Evolutionary conservation across 2,329 filamentous ascomycete genomes (phyloP), one percentile per base, ranked within the genome.

Genomic region (Exserohilum rostratum): DNA sequence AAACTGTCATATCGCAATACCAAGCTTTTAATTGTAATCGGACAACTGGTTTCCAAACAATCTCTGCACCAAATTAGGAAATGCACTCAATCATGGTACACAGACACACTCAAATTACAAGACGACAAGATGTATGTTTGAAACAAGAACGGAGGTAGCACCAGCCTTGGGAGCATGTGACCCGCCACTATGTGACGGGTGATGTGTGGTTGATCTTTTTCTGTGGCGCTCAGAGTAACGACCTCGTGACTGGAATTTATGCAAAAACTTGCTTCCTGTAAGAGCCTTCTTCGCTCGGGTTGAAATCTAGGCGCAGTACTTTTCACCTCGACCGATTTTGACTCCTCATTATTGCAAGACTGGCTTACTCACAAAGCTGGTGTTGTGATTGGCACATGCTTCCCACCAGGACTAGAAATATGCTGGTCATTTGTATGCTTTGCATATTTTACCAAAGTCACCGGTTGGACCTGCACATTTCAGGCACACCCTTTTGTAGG

Each of bases 391-490:
- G 27, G 43, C 51, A 25, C 4, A 25, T 25, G 45, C 55, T 12
- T 15, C 27, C 30, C 17, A 13, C 22, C 17, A 34, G 33, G 30
- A 35, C 20, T 34, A 43, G 18, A 17, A 17, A 42, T 25, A 46
- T n/a, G 13, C 18, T 35, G 34, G 48, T 27, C 31, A 40, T 15
- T 25, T 35, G 51, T 35, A 42, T 44, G 48, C 48, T 30, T 20
- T 64, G 60, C 62, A 58, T 64, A 54, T 53, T 55, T 67, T 58
- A 55, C 57, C 56, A 59, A 61, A 57, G 43, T 55, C 50, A 64
- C 53, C 57, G 53, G 31, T 29, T 15, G 31, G 38, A 37, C 13
- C 44, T 38, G 50, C 46, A 55, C 46, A 51, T 57, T n/a, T 25
- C 45, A 48, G 51, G 57, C 52, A 46, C 45, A 34, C 17, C 27